Evolutionary conservation across 2,329 filamentous ascomycete species (phyloP).

Genomic region (Ilyonectria mors-panacis): DNA sequence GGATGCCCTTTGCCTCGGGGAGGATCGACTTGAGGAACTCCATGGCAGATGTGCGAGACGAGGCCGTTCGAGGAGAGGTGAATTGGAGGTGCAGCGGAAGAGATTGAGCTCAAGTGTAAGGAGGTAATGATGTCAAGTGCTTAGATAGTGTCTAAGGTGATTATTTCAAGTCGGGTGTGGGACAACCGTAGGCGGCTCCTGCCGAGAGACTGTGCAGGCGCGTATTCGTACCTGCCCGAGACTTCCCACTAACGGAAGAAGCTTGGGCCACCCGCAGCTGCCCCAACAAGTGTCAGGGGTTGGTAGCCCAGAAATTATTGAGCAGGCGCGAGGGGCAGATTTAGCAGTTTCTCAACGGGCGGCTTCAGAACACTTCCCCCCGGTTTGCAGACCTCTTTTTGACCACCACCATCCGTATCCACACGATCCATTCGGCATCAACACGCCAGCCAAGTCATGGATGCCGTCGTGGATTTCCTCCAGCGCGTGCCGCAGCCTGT

Average conservation of each 20-base stretch:
- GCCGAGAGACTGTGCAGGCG: slow-evolving; percentile 19
- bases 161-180: background rate
- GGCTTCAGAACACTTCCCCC: slow-evolving; percentile 11
- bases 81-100: slow-evolving; percentile 18
- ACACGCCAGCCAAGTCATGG: slow-evolving; percentile 43
- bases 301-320: slow-evolving; percentile 16
- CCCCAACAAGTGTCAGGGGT: slow-evolving; percentile 48
- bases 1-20: slow-evolving; percentile 65
- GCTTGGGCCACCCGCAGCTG: slow-evolving; percentile 48
- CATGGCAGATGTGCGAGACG: slow-evolving; percentile 52
- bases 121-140: background rate
- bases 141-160: background rate
- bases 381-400: background rate
- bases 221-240: slow-evolving; percentile 28
- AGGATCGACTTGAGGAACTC: slow-evolving; percentile 61
- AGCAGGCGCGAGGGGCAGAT: slow-evolving; percentile 40
- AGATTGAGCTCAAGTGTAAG: background rate
- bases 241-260: slow-evolving; percentile 31
- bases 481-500: slow-evolving; percentile 33
- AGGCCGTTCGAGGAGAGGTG: background rate
- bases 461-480: slow-evolving; percentile 39
- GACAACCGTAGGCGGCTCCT: slow-evolving; percentile 3
- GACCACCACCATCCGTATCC: background rate
- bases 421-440: background rate
- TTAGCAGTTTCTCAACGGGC: slow-evolving; percentile 2